phyloP scores from a whole-genome alignment of 1,284 basidiomycete genomes.

The Sanghuangporus sanghuang region DNA sequence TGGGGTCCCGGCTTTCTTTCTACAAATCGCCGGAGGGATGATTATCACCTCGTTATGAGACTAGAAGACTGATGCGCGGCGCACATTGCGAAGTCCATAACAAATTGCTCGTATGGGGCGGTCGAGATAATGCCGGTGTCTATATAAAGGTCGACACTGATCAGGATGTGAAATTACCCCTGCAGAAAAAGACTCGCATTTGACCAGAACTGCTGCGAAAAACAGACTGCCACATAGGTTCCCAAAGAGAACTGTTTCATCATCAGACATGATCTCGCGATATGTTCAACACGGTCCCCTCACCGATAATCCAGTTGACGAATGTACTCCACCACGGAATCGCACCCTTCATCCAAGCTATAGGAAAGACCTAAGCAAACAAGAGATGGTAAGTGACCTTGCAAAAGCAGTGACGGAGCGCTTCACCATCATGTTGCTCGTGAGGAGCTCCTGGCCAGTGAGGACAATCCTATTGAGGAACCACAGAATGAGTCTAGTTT shows the following conservation, averaged over 20 bases:
- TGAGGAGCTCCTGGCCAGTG: conserved; percentile 64
- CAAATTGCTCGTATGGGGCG: conserved; percentile 52
- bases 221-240: conserved; percentile 70
- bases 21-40: conserved; percentile 22
- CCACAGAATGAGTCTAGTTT: not conserved
- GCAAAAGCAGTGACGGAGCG: not conserved
- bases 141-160: conserved; percentile 24
- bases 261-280: not conserved
- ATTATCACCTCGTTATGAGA: not conserved
- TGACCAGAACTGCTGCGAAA: conserved; percentile 62
- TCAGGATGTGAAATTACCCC: not conserved
- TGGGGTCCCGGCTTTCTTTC: conserved; percentile 59
- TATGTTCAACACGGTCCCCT: conserved; percentile 11
- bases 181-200: conserved; percentile 40
- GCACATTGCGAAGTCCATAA: conserved; percentile 50
- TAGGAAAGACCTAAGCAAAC: conserved; percentile 47
- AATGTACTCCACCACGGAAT: conserved; percentile 66
- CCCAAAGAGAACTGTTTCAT: conserved; percentile 55
- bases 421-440: conserved; percentile 70
- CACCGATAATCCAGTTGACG: conserved; percentile 65
- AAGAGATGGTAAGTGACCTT: not conserved
- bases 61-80: conserved; percentile 20
- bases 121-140: conserved; percentile 52
- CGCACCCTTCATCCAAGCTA: conserved; percentile 55
- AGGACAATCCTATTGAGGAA: conserved; percentile 54